A percentile compares a stretch with the other conserved stretches of the same genome.
Evolutionary conservation across 2,329 filamentous ascomycete species (phyloP).

Genomic region (Penicillium sp.): DNA sequence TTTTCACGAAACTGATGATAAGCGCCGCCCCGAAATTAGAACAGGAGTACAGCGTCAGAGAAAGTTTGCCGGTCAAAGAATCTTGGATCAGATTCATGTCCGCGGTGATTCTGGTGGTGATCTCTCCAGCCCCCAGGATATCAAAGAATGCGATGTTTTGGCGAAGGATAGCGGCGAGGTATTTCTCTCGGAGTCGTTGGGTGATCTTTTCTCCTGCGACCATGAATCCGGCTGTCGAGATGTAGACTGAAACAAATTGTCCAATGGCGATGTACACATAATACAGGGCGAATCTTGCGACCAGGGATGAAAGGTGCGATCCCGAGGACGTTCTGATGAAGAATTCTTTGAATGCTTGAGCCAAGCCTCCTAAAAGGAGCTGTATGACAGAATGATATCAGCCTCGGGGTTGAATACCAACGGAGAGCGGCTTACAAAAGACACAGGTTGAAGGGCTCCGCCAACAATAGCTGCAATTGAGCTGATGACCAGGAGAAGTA

Average conservation of each 20-base stretch:
- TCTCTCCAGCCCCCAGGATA: conserved; percentile 79
- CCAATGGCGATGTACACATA: conserved; percentile 2
- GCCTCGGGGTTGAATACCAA: too few species aligned
- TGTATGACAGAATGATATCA: too few species aligned
- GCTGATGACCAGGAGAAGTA: too few species aligned
- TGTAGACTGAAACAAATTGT: conserved; percentile 17
- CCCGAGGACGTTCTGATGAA: too few species aligned
- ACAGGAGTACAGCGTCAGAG: conserved; percentile 67
- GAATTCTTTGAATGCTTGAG: too few species aligned
- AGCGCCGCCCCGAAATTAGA: conserved; percentile 80
- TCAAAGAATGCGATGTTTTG: conserved; percentile 88
- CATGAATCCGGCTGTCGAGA: conserved; percentile 19
- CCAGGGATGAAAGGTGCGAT: too few species aligned
- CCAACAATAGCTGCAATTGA: too few species aligned
- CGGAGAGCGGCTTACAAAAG: too few species aligned
- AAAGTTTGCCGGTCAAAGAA: conserved; percentile 80
- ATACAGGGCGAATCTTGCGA: background rate
- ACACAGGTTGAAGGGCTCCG: too few species aligned
- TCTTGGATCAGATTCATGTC: conserved; percentile 86
- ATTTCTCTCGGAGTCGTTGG: conserved; percentile 71
- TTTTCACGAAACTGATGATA: conserved; percentile 78
- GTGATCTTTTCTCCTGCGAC: conserved; percentile 28
- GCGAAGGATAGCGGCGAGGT: conserved; percentile 73
- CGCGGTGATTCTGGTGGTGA: conserved; percentile 81
- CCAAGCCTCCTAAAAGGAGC: too few species aligned